Conservation (phyloP, 2,329 filamentous ascomycete genomes). For the Mycosphaerelloides madeirae region DNA sequence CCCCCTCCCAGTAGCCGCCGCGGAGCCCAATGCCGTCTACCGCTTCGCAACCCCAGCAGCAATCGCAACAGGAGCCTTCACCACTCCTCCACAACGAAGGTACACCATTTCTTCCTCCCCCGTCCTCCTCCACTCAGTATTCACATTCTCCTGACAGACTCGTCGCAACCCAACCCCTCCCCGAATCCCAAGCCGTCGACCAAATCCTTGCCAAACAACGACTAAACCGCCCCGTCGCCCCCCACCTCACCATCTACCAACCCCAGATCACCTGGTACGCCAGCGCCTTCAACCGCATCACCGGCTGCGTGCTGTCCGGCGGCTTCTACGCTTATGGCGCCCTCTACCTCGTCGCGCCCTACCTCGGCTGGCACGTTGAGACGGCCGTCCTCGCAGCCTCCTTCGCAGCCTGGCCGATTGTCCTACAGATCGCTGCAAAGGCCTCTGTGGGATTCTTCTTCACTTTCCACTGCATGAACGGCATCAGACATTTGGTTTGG, state of each 20-base stretch:
- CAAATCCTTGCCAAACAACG: conserved; percentile 77
- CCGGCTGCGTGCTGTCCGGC: conserved; percentile 68
- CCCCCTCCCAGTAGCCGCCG: conserved; percentile 37
- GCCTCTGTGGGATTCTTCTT: conserved; percentile 58
- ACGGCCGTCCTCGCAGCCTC: conserved; percentile 58
- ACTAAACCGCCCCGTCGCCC: conserved; percentile 72
- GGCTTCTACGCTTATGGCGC: conserved; percentile 73
- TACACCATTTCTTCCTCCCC: conserved; percentile 3
- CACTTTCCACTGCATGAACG: conserved; percentile 64
- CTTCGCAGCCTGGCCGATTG: conserved; percentile 58
- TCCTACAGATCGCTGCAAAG: conserved; percentile 58
- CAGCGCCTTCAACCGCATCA: conserved; percentile 74
- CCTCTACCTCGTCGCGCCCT: conserved; percentile 74
- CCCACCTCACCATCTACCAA: conserved; percentile 82
- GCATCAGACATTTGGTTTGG: conserved; percentile 68
- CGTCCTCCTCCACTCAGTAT: not conserved
- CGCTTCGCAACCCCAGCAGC: conserved; percentile 43
- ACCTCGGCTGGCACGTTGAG: conserved; percentile 67
- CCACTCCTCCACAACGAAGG: conserved; percentile 47
- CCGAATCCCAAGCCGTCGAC: conserved; percentile 48
- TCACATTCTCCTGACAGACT: conserved; percentile 26
- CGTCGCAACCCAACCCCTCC: conserved; percentile 56
- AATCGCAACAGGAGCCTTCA: conserved; percentile 37
- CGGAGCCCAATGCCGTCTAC: conserved; percentile 41
- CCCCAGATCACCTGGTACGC: conserved; percentile 80